Evolutionary conservation across 2,329 filamentous ascomycete genomes (phyloP), one percentile per base, ranked within the genome.

Genomic region (Dactylellina haptotyla): DNA sequence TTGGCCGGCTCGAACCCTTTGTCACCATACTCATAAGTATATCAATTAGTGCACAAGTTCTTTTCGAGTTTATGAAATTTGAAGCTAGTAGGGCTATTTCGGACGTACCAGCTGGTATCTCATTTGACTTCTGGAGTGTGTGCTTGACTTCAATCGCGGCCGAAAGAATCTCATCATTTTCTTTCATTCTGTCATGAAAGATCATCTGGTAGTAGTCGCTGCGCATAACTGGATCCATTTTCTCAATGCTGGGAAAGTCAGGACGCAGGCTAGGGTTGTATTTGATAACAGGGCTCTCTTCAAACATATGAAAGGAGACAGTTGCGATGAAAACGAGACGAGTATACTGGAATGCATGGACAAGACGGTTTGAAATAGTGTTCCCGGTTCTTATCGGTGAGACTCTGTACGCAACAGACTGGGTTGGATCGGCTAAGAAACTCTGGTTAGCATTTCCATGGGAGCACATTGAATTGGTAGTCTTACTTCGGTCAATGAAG

Each of bases 141-240:
- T 72, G 67, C 23, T 61, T 72, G 16, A 48, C 59, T 1, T 65
- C 54, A 34, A 72, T 53, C 5, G 67, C 59, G 4, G 43, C 59
- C 20, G 50, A 43, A 18, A 72, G 45, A 23, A 72, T 12, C 23
- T 61, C 59, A 20, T 72, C 67, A 23, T 65, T 56, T 26, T 65
- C 58, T 12, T 72, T 65, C 14, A 65, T 20, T 2, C 53, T 37
- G 12, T 72, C 67, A 6, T 32, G 14, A n/a, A 64, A 59, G 14
- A 72, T 65, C 37, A 59, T 59, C 16, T 54, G 43, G 32, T 72
- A 65, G 23, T 72, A 72, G 34, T 72, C 67, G 23, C 59, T 61
- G 18, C 67, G 56, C 20, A 65, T 65, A 23, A 65, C 59, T 3
- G 67, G 45, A n/a, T 3, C 20, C 59, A 65, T 72, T n/a, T 20